Base-by-base conservation (phyloP, 257 asterid genomes). In the Datura wrightii region DNA sequence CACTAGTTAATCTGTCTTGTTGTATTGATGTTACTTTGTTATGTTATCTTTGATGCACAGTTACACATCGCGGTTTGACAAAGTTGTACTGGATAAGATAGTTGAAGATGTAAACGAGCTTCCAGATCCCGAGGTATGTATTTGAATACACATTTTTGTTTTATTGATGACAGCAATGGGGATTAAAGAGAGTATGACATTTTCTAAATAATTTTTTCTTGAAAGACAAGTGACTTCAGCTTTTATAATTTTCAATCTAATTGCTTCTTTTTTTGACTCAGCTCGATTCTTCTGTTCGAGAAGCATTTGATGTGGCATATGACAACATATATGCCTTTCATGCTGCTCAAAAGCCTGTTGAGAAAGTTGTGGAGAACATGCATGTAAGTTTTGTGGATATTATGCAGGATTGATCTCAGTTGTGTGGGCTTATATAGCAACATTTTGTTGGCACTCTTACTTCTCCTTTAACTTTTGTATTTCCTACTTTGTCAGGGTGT, bases 241-340 rank as follows among this genome's bases (percentile, higher is more conserved):
- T 58, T 53, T 31, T 71, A 34, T 31, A 55, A 13, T 37, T 42
- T 66, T 58, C 79, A 34, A 62, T 69, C 72, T 79, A 41, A 56
- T 56, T 24, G 50, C 36, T 36, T 59, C 48, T 48, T 85, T 85
- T 14, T 80, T 67, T 89, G 66, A 18, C 87, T 84, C 86, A 94
- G 98, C 99, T 96, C 86, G 95, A 94, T 80, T 92, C 94, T 66
- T 90, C 90, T 60, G 95, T 94, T 87, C 94, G 87, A 79, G 94
- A 93, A 87, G 98, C 99, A 82, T 96, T 96, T 91, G 98, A 96
- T 86, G 97, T 96, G 91, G 99, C 99, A 72, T 94, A 96, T 87
- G 70, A 86, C 86, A 96, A 96, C 86, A 96, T 96, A 82, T 91
- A 80, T 85, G 98, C 98, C 84, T 96, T 96, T 85, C 99, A 96